These are phyloP conservation scores for Citrus australasica DNA, from an alignment of 345 rosid genomes.

Conservation along the genomic window DNA sequence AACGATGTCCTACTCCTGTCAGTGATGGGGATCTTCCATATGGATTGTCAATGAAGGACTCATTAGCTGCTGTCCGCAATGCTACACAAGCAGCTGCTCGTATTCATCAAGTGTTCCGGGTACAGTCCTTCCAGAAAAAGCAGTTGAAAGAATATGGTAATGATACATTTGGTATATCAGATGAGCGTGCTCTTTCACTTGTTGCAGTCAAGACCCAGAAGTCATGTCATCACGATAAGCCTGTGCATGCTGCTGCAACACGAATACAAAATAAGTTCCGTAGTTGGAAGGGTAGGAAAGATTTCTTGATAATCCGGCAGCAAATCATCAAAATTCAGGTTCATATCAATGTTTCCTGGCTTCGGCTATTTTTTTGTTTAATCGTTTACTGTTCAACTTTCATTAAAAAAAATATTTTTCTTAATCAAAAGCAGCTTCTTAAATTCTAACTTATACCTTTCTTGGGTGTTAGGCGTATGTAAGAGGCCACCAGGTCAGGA, in stretches of 20 bases:
- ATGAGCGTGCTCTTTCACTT: constrained; percentile 71
- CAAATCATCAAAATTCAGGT: constrained; percentile 92
- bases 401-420: not conserved
- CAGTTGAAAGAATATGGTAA: constrained; percentile 57
- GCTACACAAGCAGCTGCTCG: constrained; percentile 91
- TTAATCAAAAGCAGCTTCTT: constrained; percentile 4
- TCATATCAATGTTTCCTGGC: not conserved
- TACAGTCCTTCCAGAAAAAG: constrained; percentile 88
- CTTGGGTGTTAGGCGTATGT: constrained; percentile 69
- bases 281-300: constrained; percentile 86
- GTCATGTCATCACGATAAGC: constrained; percentile 51
- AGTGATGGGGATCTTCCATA: constrained; percentile 30
- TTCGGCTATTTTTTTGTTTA: not conserved
- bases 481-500: constrained; percentile 91
- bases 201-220: constrained; percentile 55
- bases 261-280: constrained; percentile 89
- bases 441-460: constrained; percentile 5
- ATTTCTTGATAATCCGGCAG: constrained; percentile 65
- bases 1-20: constrained; percentile 28
- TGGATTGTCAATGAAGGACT: constrained; percentile 56
- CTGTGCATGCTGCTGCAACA: constrained; percentile 70
- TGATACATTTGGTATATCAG: constrained; percentile 50
- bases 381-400: not conserved
- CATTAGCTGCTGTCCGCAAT: constrained; percentile 80
- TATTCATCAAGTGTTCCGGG: constrained; percentile 83